Evolutionary conservation across 192 early-diverging fungal species (phyloP).

Genomic region (Entrophospora sp.): DNA sequence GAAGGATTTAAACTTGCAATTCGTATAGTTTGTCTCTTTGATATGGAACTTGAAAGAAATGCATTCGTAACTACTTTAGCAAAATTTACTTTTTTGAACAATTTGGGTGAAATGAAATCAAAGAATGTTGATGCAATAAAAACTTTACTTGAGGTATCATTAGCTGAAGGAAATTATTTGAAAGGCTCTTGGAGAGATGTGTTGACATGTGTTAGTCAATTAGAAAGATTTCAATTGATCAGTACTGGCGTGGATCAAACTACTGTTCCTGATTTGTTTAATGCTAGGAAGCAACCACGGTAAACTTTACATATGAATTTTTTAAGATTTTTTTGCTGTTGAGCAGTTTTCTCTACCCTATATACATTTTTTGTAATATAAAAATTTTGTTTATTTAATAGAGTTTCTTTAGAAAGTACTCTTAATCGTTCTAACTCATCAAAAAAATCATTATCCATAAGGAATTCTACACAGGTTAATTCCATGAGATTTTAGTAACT

Average conservation of each 20-base stretch:
- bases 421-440: background rate
- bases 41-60: constrained; percentile 81
- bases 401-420: no score
- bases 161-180: constrained; percentile 53
- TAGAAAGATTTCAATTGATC: constrained; percentile 81
- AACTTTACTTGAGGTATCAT: constrained; percentile 70
- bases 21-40: constrained; percentile 71
- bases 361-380: no score
- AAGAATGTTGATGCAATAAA: constrained; percentile 92
- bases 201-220: constrained; percentile 71
- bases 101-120: constrained; percentile 74
- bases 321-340: no score
- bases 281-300: constrained; percentile 13
- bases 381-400: no score
- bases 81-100: constrained; percentile 79
- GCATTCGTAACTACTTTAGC: constrained; percentile 87
- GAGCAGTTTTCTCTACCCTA: no score
- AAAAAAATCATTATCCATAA: background rate
- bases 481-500: no score
- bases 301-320: background rate
- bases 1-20: constrained; percentile 76
- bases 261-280: constrained; percentile 22
- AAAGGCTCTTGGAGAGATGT: constrained; percentile 75
- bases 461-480: background rate
- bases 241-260: constrained; percentile 43